Percentiles rank a stretch among this genome's conserved stretches.
phyloP scores from a whole-genome alignment of 2,329 filamentous ascomycete genomes.

The Coniochaeta sp. region DNA sequence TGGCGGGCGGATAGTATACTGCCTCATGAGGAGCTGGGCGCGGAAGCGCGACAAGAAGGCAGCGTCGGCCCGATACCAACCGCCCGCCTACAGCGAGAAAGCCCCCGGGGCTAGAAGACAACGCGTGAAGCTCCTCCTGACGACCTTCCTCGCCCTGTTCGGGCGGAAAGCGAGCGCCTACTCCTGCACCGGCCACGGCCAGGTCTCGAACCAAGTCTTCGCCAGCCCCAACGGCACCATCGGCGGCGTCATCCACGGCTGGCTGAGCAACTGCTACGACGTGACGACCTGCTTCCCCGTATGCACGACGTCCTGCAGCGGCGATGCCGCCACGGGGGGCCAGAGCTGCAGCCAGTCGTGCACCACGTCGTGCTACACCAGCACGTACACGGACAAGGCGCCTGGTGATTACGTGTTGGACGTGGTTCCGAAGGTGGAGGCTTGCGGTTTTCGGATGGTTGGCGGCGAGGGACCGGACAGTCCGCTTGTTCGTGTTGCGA shows the following conservation, averaged over 20 bases:
- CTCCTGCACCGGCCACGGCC: slow-evolving; percentile 7
- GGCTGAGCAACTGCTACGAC: slow-evolving; percentile 12
- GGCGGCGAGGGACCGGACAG: neutral
- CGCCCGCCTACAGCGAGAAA: neutral
- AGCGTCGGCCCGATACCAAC: neutral
- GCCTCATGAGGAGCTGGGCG: slow-evolving; percentile 6
- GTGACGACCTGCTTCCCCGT: slow-evolving; percentile 1
- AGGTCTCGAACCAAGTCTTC: slow-evolving; percentile 10
- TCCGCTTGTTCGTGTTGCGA: slow-evolving; percentile 6
- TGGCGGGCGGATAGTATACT: slow-evolving; percentile 7
- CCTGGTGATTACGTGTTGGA: slow-evolving; percentile 9
- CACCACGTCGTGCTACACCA: slow-evolving; percentile 6
- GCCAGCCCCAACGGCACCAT: slow-evolving; percentile 5
- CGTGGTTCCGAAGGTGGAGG: slow-evolving; percentile 4
- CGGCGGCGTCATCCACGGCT: slow-evolving; percentile 11
- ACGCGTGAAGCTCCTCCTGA: neutral
- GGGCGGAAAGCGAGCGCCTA: slow-evolving; percentile 5
- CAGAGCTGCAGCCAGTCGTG: slow-evolving; percentile 8
- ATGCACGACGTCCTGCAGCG: slow-evolving; percentile 3
- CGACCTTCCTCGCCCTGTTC: neutral
- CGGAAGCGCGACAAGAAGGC: neutral
- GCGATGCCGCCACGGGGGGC: too few species aligned
- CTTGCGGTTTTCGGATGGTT: slow-evolving; percentile 11
- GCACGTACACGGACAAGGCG: neutral
- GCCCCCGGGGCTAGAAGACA: neutral